These are phyloP conservation scores for Gorgonomyces haynaldii DNA, from an alignment of 192 early-diverging fungal genomes.

Conservation along the genomic window DNA sequence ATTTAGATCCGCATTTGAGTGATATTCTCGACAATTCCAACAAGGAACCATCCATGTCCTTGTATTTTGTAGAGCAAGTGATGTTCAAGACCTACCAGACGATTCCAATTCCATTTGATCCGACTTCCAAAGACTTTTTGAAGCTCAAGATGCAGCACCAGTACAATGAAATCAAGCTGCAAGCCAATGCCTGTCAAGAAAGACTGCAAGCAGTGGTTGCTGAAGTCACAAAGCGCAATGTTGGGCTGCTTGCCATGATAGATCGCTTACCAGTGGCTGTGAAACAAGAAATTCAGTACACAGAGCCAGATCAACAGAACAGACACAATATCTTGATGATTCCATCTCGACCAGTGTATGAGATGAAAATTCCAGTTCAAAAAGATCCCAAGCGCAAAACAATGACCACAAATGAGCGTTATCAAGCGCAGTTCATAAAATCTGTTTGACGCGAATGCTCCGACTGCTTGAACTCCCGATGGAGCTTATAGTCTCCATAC, in stretches of 20 bases:
- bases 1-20: not conserved
- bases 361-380: conserved; percentile 1
- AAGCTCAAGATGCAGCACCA: not conserved
- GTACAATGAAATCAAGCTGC: not conserved
- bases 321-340: not conserved
- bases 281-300: not conserved
- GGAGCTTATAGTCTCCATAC: too few relatives aligned
- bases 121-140: not conserved
- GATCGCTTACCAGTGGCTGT: not conserved
- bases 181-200: not conserved
- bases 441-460: too few relatives aligned
- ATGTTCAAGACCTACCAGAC: not conserved
- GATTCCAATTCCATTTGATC: not conserved
- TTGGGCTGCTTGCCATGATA: not conserved
- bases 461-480: too few relatives aligned
- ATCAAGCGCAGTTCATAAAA: too few relatives aligned
- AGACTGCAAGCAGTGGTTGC: not conserved
- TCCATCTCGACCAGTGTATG: not conserved
- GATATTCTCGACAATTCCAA: not conserved
- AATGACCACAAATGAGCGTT: too few relatives aligned
- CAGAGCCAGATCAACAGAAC: not conserved
- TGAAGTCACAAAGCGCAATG: not conserved
- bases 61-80: not conserved
- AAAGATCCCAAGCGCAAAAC: too few relatives aligned
- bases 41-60: not conserved